Percentiles rank a stretch among this genome's conserved stretches.
phyloP scores from a whole-genome alignment of 495 filamentous ascomycete genomes.

The Daldinia bambusicola region DNA sequence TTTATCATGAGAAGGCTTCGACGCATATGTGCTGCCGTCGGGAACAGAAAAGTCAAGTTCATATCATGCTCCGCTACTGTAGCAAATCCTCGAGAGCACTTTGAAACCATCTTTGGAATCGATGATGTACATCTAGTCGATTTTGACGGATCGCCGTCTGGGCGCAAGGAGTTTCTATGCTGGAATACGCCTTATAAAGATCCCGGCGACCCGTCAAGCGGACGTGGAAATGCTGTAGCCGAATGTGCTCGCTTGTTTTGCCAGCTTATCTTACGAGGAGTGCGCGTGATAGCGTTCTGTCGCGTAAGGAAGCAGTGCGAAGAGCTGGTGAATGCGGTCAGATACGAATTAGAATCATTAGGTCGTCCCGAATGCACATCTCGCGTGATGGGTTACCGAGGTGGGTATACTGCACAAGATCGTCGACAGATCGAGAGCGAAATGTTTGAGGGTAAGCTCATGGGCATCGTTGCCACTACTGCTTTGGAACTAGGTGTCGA shows the following conservation, averaged over 20 bases:
- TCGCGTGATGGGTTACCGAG: conserved; percentile 94
- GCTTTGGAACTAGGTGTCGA: conserved; percentile 95
- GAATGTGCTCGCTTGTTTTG: conserved; percentile 92
- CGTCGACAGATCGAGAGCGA: conserved; percentile 89
- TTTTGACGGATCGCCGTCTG: conserved; percentile 93
- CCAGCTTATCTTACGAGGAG: conserved; percentile 86
- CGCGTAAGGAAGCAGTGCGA: conserved; percentile 89
- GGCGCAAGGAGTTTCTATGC: conserved; percentile 93
- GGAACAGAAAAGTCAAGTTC: conserved; percentile 89
- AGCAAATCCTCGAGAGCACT: conserved; percentile 91
- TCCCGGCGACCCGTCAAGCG: conserved; percentile 84
- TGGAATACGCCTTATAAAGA: conserved; percentile 99
- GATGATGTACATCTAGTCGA: conserved; percentile 79
- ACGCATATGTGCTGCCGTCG: conserved; percentile 89
- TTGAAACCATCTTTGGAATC: conserved; percentile 93
- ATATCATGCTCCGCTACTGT: conserved; percentile 98
- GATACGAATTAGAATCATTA: conserved; percentile 75
- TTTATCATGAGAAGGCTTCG: conserved; percentile 93
- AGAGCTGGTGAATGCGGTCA: conserved; percentile 80
- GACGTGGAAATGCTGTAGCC: conserved; percentile 80
- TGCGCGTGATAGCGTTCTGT: conserved; percentile 94
- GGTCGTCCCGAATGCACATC: conserved; percentile 77
- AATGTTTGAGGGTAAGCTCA: conserved; percentile 95
- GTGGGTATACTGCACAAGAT: conserved; percentile 96
- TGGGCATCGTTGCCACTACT: conserved; percentile 94